Conservation (phyloP, 345 rosid species). For the Aquilaria sinensis region DNA sequence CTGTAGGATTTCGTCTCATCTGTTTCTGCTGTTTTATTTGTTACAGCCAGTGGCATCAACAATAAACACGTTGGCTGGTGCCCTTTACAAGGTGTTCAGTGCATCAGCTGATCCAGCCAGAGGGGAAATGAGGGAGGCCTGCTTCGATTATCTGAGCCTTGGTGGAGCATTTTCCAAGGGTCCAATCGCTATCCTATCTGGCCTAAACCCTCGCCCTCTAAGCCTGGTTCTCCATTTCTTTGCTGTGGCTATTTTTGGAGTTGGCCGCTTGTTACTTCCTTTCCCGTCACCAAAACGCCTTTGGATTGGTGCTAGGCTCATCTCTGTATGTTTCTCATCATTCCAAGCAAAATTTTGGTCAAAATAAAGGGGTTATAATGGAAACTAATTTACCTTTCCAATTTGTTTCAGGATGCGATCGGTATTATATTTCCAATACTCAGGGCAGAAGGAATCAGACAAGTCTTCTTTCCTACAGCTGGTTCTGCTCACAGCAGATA, state of each 20-base stretch:
- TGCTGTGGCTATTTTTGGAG: conserved; percentile 36
- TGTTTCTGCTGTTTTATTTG: conserved; percentile 4
- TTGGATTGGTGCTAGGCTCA: conserved; percentile 37
- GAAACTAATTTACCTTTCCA: not conserved
- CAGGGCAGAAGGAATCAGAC: conserved; percentile 43
- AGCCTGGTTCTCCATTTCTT: conserved; percentile 34
- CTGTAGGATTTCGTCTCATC: not conserved
- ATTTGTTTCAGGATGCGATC: conserved; percentile 30
- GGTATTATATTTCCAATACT: conserved; percentile 43
- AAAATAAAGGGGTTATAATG: not conserved
- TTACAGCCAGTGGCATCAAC: conserved; percentile 38
- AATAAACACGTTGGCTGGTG: conserved; percentile 31
- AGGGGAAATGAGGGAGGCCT: conserved; percentile 32
- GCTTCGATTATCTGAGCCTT: conserved; percentile 32
- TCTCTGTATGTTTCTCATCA: conserved; percentile 17
- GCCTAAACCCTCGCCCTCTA: conserved; percentile 32
- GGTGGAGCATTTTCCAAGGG: conserved; percentile 35
- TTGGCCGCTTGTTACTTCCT: conserved; percentile 29
- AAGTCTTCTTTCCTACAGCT: conserved; percentile 41
- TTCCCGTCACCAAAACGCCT: conserved; percentile 37
- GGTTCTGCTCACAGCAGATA: conserved; percentile 37
- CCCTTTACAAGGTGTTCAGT: conserved; percentile 37
- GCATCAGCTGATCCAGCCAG: conserved; percentile 33
- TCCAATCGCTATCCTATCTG: conserved; percentile 34
- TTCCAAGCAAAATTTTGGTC: not conserved